A percentile compares a stretch with the other conserved stretches of the same genome.
phyloP scores from a whole-genome alignment of 805 yeast genomes.

The Ogataea saltuana region DNA sequence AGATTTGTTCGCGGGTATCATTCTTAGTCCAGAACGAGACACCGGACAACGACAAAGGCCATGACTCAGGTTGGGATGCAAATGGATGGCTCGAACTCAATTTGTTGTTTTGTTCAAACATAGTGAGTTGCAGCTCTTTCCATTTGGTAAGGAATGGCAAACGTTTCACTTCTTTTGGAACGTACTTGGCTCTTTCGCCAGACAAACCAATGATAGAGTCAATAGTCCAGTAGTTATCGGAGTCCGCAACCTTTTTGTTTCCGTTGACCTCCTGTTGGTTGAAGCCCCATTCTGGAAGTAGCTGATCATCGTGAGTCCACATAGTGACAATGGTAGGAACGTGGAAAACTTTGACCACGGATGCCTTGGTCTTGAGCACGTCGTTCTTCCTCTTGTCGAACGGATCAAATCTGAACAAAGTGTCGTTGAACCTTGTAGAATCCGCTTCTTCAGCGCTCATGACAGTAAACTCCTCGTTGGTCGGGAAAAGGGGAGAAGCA shows the following conservation, averaged over 20 bases:
- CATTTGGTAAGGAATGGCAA: constrained; percentile 83
- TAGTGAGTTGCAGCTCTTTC: constrained; percentile 80
- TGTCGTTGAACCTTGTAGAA: constrained; percentile 61
- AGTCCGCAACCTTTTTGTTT: constrained; percentile 73
- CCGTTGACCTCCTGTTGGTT: constrained; percentile 94
- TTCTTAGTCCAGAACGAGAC: constrained; percentile 94
- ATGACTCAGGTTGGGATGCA: constrained; percentile 85
- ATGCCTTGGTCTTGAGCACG: constrained; percentile 66
- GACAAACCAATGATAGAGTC: constrained; percentile 66
- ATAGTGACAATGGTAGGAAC: constrained; percentile 86
- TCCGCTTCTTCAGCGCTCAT: constrained; percentile 60
- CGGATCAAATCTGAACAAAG: constrained; percentile 74
- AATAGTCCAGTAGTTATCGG: constrained; percentile 71
- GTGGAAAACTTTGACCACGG: constrained; percentile 71
- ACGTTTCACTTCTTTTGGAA: constrained; percentile 61
- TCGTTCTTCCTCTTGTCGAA: constrained; percentile 52
- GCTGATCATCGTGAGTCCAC: constrained; percentile 86
- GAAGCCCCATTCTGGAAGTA: constrained; percentile 94
- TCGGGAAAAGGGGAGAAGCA: constrained; percentile 87
- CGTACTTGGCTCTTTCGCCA: constrained; percentile 62
- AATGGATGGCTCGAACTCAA: constrained; percentile 89
- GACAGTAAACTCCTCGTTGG: constrained; percentile 92
- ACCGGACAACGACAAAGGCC: constrained; percentile 91
- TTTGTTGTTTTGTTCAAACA: constrained; percentile 92
- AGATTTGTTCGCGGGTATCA: constrained; percentile 69